A percentile compares a stretch with the other conserved stretches of the same genome.
Evolutionary conservation across 2,329 filamentous ascomycete species (phyloP).

Genomic region (Penicillium sp.): DNA sequence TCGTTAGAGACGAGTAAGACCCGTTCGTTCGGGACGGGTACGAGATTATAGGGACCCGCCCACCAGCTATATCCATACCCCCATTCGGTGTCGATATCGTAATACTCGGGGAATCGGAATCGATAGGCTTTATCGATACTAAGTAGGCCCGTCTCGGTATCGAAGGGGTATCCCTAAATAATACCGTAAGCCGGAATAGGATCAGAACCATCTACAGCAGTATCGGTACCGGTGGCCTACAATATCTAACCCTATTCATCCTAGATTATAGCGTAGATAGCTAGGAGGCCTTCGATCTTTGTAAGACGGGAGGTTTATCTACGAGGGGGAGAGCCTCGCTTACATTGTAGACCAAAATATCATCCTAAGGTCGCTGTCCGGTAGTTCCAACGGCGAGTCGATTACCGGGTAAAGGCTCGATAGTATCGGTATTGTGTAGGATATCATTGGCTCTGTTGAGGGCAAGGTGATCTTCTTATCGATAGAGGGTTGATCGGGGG

Average conservation of each 20-base stretch:
- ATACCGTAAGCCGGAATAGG: constrained; percentile 17
- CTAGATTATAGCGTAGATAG: constrained; percentile 27
- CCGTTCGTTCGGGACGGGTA: constrained; percentile 24
- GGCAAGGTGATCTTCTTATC: constrained; percentile 27
- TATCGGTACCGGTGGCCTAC: constrained; percentile 24
- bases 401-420: constrained; percentile 22
- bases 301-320: constrained; percentile 21
- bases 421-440: constrained; percentile 22
- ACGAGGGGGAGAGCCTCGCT: constrained; percentile 18
- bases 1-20: constrained; percentile 26
- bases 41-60: constrained; percentile 24
- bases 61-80: constrained; percentile 23
- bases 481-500: constrained; percentile 18
- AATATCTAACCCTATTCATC: constrained; percentile 24
- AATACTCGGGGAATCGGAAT: constrained; percentile 14
- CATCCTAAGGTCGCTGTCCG: constrained; percentile 23
- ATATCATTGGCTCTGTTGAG: constrained; percentile 21
- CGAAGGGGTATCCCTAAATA: constrained; percentile 23
- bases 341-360: constrained; percentile 25
- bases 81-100: constrained; percentile 22
- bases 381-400: constrained; percentile 24
- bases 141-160: constrained; percentile 18
- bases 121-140: constrained; percentile 10
- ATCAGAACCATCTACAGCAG: constrained; percentile 25
- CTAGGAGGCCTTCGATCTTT: constrained; percentile 24